phyloP scores from a whole-genome alignment of 805 yeast species.

The Kluyveromyces aestuarii region DNA sequence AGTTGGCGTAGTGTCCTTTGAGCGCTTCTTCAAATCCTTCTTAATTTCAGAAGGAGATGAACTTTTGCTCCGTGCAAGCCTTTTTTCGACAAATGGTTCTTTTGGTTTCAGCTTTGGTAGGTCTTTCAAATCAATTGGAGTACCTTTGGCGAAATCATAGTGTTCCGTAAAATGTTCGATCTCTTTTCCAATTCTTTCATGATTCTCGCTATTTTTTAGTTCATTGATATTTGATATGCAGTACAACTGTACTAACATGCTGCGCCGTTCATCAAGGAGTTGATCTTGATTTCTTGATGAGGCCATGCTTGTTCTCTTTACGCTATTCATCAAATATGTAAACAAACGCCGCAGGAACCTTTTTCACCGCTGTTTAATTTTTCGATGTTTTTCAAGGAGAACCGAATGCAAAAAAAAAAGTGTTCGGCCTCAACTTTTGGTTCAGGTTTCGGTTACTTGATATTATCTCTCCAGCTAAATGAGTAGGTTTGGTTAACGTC shows the following conservation, averaged over 20 bases:
- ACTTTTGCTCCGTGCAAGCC: slow-evolving; percentile 5
- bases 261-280: slow-evolving; percentile 42
- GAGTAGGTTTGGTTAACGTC: not conserved
- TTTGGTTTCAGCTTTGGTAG: slow-evolving; percentile 17
- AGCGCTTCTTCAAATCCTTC: slow-evolving; percentile 1
- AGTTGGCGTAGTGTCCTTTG: slow-evolving; percentile 2
- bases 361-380: not conserved
- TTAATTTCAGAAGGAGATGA: slow-evolving; percentile 6
- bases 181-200: slow-evolving; percentile 20
- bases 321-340: not conserved
- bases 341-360: not conserved
- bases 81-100: slow-evolving; percentile 6
- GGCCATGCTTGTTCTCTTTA: not conserved
- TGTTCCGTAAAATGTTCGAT: slow-evolving; percentile 39
- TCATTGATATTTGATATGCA: slow-evolving; percentile 41
- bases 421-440: not conserved
- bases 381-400: not conserved
- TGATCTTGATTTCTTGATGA: slow-evolving; percentile 16
- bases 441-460: not conserved
- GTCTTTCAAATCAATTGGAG: slow-evolving; percentile 27
- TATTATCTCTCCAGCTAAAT: not conserved
- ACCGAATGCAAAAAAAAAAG: not conserved
- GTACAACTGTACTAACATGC: slow-evolving; percentile 53
- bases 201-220: slow-evolving; percentile 29
- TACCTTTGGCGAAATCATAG: slow-evolving; percentile 44